Evolutionary conservation across 306 rosid species (phyloP).

Genomic region (Malus asiatica): DNA sequence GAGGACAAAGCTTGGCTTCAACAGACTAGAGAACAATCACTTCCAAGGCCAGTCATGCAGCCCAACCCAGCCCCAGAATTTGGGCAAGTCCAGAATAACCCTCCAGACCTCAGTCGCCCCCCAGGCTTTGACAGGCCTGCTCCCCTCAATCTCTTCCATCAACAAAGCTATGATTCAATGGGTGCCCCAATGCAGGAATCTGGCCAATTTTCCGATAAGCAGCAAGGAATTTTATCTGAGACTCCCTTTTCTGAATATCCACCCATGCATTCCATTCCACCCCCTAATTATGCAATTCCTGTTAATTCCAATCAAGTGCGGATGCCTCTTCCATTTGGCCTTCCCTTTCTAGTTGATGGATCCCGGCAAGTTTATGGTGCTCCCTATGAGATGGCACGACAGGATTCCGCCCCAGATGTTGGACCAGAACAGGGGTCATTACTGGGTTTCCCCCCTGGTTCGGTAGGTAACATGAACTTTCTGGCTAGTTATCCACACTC

Average conservation of each 20-base stretch:
- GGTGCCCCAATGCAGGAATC: slow-evolving; percentile 49
- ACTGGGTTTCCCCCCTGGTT: slow-evolving; percentile 69
- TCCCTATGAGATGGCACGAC: slow-evolving; percentile 66
- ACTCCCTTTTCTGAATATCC: slow-evolving; percentile 58
- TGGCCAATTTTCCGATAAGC: slow-evolving; percentile 57
- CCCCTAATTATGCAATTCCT: slow-evolving; percentile 46
- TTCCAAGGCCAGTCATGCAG: slow-evolving; percentile 56
- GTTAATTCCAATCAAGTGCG: slow-evolving; percentile 61
- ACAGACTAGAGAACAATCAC: slow-evolving; percentile 61
- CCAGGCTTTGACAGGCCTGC: slow-evolving; percentile 77
- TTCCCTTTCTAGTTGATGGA: slow-evolving; percentile 63
- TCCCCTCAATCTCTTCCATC: slow-evolving; percentile 41
- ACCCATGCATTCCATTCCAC: slow-evolving; percentile 54
- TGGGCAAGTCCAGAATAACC: slow-evolving; percentile 55
- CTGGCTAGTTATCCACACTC: slow-evolving; percentile 53
- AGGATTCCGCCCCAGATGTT: slow-evolving; percentile 56
- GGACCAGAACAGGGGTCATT: slow-evolving; percentile 65
- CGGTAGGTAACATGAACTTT: slow-evolving; percentile 42
- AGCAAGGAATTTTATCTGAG: slow-evolving; percentile 57
- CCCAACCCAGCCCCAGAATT: slow-evolving; percentile 53
- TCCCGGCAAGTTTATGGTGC: slow-evolving; percentile 63
- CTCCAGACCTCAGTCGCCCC: slow-evolving; percentile 50
- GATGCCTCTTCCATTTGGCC: slow-evolving; percentile 64
- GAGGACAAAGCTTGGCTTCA: slow-evolving; percentile 75
- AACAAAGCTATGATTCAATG: slow-evolving; percentile 34